These are phyloP conservation scores for Lepidium didymum DNA, from an alignment of 345 rosid genomes.

Conservation along the genomic window DNA sequence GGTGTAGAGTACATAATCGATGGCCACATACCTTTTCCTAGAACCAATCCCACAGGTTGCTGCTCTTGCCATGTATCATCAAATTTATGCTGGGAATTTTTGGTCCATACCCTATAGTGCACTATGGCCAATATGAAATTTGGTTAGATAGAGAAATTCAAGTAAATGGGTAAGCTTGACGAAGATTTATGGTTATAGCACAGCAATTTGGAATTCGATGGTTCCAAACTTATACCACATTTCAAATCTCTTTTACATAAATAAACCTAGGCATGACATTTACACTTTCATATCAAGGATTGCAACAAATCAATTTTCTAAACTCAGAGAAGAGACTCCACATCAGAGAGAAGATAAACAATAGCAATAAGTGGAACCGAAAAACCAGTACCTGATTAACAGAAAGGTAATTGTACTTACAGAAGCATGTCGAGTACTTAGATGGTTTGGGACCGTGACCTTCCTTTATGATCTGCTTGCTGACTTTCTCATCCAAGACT, in stretches of 20 bases:
- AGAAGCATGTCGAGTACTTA: conserved; percentile 85
- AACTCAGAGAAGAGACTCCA: not conserved
- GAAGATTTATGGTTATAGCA: not conserved
- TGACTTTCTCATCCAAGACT: conserved; percentile 73
- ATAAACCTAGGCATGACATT: not conserved
- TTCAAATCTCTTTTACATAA: not conserved
- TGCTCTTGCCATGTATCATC: conserved; percentile 92
- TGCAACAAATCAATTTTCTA: not conserved
- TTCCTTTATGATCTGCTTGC: conserved; percentile 58
- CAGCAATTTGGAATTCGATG: too few relatives aligned
- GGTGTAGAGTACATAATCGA: not conserved
- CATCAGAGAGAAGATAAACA: not conserved
- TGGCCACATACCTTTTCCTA: conserved; percentile 66
- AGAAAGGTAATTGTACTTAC: conserved; percentile 38
- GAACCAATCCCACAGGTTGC: conserved; percentile 66
- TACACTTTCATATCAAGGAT: not conserved
- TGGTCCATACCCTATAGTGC: conserved; percentile 86
- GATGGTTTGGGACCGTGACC: conserved; percentile 89
- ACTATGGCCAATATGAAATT: conserved; percentile 35
- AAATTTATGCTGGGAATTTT: conserved; percentile 72
- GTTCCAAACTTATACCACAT: not conserved
- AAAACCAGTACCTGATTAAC: not conserved
- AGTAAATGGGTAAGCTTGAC: not conserved
- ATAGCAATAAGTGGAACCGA: not conserved
- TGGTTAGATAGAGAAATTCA: conserved; percentile 6